These are phyloP conservation scores for Phytophthora constricta DNA, from an alignment of 352 stramenopile genomes.

Conservation along the genomic window DNA sequence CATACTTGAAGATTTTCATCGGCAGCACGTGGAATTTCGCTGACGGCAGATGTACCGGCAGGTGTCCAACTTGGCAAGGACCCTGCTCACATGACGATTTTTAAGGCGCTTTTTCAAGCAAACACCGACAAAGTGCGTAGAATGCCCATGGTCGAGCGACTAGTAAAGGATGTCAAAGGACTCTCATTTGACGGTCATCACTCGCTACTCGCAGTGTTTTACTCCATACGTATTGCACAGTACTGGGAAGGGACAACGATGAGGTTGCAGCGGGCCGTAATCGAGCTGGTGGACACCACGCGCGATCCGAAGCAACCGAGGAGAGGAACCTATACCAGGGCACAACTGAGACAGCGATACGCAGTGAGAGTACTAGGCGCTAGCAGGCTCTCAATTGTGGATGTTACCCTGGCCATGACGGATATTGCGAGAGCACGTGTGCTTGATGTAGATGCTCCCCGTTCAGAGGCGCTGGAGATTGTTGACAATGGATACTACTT, in stretches of 20 bases:
- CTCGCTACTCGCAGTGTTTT: not conserved
- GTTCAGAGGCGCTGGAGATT: not conserved
- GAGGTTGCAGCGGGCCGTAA: not conserved
- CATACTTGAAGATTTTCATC: not conserved
- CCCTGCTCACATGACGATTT: not conserved
- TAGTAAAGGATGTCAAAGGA: not conserved
- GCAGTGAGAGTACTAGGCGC: not conserved
- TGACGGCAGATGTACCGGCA: not conserved
- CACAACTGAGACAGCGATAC: not conserved
- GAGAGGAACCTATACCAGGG: not conserved
- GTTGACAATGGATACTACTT: not conserved
- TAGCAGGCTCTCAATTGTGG: not conserved
- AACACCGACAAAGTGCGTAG: not conserved
- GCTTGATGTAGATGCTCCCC: not conserved
- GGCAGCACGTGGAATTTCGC: not conserved
- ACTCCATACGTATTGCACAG: not conserved
- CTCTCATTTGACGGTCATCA: not conserved
- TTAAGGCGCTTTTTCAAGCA: not conserved
- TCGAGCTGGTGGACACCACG: not conserved
- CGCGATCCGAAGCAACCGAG: not conserved
- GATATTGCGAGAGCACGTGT: not conserved
- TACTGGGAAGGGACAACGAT: not conserved
- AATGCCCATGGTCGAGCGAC: not conserved
- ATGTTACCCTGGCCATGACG: not conserved
- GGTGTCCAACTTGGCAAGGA: not conserved